Percentiles rank a stretch among this genome's conserved stretches.
These are phyloP conservation scores for Trametes cinnabarina DNA, from an alignment of 768 basidiomycete species.

Conservation along the genomic window DNA sequence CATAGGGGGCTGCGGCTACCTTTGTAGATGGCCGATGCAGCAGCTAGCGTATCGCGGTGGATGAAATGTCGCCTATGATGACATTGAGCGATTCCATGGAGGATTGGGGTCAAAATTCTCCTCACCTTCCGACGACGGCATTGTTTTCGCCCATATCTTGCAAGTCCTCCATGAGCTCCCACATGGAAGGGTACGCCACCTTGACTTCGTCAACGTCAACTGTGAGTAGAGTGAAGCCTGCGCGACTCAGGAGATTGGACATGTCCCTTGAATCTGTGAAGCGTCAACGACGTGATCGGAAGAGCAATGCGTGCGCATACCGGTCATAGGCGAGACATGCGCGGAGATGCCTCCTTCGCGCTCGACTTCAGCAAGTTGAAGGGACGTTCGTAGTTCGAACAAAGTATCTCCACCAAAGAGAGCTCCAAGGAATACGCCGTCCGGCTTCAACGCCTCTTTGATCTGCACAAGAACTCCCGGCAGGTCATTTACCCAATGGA, in stretches of 20 bases:
- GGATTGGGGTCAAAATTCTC: background rate
- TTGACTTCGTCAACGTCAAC: slow-evolving; percentile 94
- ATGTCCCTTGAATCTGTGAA: slow-evolving; percentile 83
- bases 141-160: slow-evolving; percentile 96
- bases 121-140: slow-evolving; percentile 80
- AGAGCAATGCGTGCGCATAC: slow-evolving; percentile 40
- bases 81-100: too few species aligned
- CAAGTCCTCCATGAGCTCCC: slow-evolving; percentile 93
- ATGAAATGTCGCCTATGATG: slow-evolving; percentile 57
- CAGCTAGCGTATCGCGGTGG: slow-evolving; percentile 83
- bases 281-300: background rate
- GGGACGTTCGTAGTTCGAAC: slow-evolving; percentile 91
- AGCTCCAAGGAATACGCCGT: slow-evolving; percentile 92
- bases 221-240: slow-evolving; percentile 91
- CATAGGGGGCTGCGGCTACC: slow-evolving; percentile 41
- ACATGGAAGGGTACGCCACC: slow-evolving; percentile 91
- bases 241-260: slow-evolving; percentile 87
- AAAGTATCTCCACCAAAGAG: slow-evolving; percentile 95
- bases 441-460: slow-evolving; percentile 76
- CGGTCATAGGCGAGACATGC: slow-evolving; percentile 95
- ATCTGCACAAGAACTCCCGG: slow-evolving; percentile 89
- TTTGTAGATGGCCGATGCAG: slow-evolving; percentile 92
- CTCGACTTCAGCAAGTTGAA: slow-evolving; percentile 92
- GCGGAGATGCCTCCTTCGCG: slow-evolving; percentile 97
- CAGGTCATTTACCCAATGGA: slow-evolving; percentile 98